Base-by-base conservation (phyloP, 768 basidiomycete species). In the Pholiota microspora region DNA sequence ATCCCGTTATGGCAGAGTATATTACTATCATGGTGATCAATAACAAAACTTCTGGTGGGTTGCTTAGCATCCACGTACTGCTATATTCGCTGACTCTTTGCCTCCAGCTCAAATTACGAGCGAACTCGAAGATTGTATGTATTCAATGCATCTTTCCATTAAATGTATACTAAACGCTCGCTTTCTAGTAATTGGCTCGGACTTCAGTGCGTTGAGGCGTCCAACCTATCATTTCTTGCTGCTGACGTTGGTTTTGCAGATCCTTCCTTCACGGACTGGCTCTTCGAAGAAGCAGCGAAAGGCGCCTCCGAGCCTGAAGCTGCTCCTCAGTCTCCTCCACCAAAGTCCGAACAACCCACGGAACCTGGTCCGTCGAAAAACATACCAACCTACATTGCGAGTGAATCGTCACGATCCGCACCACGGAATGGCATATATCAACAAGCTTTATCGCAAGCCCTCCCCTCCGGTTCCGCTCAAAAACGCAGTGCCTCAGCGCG, bases 1-100 rank as follows among this genome's bases (percentile, higher is more conserved):
- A 94, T 70, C 84, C 85, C 12, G 90, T 93, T 62, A 93, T 94
- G 91, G 91, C 92, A 2, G 93, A 95, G 70, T 95, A 93, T 64
- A 92, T 94, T 54, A 92, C 90, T 16, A 95, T 95, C 55, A 94
- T 95, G 93, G 82, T 95, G 45, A 93, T 94, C 60, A 95, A 95
- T 67, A 89, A 90, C 71, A 95, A 94, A 76, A 86, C 88, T 54
- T 70, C 83, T 58, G 81, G 90, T 87, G 62, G 29, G 85, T 73
- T 25, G 7, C 32, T 21, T 21, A 29, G 28, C 16, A 34, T n/a
- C 16, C 12, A 51, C 38, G 54, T 42, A 49, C 13, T 54, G 7
- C 47, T 53, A 49, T 60, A 62, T 55, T 62, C 57, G 42, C 49
- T 53, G 49, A 64, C 60, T 54, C 24, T 38, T 21, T 35, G 24